Evolutionary conservation across 177 flowering plant species (phyloP).

Genomic region (Tripterygium wilfordii): DNA sequence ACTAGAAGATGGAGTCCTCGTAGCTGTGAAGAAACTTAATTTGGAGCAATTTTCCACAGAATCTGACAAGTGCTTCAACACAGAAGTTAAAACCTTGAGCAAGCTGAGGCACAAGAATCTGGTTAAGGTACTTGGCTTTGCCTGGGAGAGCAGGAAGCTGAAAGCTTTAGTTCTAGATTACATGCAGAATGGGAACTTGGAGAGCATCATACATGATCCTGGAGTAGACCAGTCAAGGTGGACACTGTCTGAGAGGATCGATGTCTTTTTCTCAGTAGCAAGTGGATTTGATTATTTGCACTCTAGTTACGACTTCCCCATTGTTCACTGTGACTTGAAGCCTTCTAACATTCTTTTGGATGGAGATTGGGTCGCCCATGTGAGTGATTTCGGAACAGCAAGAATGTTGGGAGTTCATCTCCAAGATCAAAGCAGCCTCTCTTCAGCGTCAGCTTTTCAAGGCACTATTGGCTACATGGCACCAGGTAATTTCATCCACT

Average conservation of each 20-base stretch:
- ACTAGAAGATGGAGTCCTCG: conserved; percentile 37
- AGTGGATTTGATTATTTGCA: conserved; percentile 71
- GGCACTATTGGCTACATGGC: conserved; percentile 93
- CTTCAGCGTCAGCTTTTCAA: conserved; percentile 59
- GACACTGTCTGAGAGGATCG: conserved; percentile 50
- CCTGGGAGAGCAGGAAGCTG: conserved; percentile 74
- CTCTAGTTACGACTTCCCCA: conserved; percentile 57
- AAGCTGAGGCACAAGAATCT: conserved; percentile 67
- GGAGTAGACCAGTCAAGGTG: conserved; percentile 32
- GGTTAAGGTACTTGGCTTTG: conserved; percentile 76
- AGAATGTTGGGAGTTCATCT: conserved; percentile 63
- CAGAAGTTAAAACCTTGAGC: conserved; percentile 57
- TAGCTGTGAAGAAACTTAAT: conserved; percentile 68
- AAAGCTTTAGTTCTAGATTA: conserved; percentile 75
- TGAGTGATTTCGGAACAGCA: conserved; percentile 92
- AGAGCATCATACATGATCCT: conserved; percentile 51
- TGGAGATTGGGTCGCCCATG: conserved; percentile 59
- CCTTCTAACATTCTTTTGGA: conserved; percentile 79
- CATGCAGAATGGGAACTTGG: conserved; percentile 86
- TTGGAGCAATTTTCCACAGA: conserved; percentile 45
- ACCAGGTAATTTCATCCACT: conserved; percentile 54
- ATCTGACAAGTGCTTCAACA: conserved; percentile 59
- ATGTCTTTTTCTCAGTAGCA: conserved; percentile 51
- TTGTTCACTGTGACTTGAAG: conserved; percentile 84
- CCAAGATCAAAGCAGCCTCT: conserved; percentile 30